Conservation (phyloP, 202 grass and related monocot species). For the Dendrocalamus latiflorus region DNA sequence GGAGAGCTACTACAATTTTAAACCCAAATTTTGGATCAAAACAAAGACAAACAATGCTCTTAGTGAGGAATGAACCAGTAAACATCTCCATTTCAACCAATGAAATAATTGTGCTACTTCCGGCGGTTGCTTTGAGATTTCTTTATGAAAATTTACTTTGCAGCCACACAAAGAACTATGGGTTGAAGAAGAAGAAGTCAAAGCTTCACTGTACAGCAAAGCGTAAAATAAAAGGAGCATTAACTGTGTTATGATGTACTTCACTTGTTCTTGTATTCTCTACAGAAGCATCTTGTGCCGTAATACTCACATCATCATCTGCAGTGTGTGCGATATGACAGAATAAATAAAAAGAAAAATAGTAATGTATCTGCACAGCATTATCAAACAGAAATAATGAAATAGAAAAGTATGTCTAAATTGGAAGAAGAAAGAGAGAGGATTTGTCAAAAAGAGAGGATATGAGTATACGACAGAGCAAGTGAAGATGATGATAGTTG, state of each 20-base stretch:
- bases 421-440: neutral
- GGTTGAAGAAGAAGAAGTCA: no score
- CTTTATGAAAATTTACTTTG: no score
- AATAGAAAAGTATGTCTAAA: neutral
- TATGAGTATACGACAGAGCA: neutral
- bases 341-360: constrained; percentile 14
- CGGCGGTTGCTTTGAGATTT: no score
- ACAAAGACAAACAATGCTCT: no score
- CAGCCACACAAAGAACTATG: no score
- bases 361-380: neutral
- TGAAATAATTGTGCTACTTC: no score
- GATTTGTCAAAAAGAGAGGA: neutral
- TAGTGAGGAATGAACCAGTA: no score
- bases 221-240: no score
- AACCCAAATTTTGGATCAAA: no score
- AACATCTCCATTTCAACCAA: no score
- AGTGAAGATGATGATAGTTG: neutral
- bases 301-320: constrained; percentile 52
- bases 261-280: constrained; percentile 10
- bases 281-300: constrained; percentile 3
- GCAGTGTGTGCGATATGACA: neutral
- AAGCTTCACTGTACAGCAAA: no score
- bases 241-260: neutral
- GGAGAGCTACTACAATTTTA: no score
- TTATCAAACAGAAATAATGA: neutral